phyloP scores from a whole-genome alignment of 371 early-diverging fungal genomes.

The Mucor sp. region DNA sequence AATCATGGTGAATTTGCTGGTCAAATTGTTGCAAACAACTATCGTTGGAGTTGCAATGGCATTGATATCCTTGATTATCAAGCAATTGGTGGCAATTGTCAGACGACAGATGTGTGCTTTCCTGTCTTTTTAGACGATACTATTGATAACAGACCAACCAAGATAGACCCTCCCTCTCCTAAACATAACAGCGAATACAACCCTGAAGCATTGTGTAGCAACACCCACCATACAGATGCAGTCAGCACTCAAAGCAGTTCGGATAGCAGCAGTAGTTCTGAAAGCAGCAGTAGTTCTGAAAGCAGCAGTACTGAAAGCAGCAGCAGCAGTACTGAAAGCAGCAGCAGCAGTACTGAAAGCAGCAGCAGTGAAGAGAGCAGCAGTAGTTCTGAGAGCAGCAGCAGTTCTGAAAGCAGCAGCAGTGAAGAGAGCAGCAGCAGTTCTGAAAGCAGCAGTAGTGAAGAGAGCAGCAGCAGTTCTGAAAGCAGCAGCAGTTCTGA shows the following conservation, averaged over 20 bases:
- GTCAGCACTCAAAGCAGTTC: not conserved
- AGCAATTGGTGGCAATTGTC: slow-evolving; percentile 8
- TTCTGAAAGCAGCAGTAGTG: not conserved
- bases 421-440: not conserved
- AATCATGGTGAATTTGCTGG: slow-evolving; percentile 28
- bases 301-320: not conserved
- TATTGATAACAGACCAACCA: too few relatives aligned
- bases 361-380: not conserved
- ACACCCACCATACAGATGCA: too few relatives aligned
- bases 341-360: not conserved
- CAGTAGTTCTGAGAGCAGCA: not conserved
- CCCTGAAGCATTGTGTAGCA: too few relatives aligned
- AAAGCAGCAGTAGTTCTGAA: not conserved
- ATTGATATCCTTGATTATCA: slow-evolving; percentile 20
- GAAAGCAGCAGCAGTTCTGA: not conserved
- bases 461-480: not conserved
- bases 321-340: not conserved
- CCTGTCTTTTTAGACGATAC: not conserved
- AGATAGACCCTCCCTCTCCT: not conserved
- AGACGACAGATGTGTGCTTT: slow-evolving; percentile 13
- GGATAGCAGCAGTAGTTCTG: not conserved
- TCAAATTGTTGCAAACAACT: slow-evolving; percentile 18
- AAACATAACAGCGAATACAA: too few relatives aligned
- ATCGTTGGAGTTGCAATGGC: slow-evolving; percentile 9
- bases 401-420: not conserved